A percentile compares a stretch with the other conserved stretches of the same genome.
Evolutionary conservation across 345 rosid genomes (phyloP).

Genomic region (Pistacia integerrima): DNA sequence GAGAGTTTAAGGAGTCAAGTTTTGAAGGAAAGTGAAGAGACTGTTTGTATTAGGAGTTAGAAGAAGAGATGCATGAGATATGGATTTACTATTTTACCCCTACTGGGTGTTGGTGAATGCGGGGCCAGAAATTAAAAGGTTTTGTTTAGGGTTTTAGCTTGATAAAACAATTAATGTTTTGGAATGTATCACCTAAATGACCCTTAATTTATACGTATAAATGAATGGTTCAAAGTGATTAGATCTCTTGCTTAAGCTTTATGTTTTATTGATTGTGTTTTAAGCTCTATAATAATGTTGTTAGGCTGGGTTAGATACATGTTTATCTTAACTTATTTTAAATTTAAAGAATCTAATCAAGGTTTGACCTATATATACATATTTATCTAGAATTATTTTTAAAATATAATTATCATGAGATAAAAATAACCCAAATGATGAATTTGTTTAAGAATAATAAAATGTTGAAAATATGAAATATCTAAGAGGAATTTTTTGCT

Average conservation of each 20-base stretch:
- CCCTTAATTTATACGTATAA: neutral
- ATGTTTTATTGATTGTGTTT: neutral
- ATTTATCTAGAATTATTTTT: too few species aligned
- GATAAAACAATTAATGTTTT: slow-evolving; percentile 18
- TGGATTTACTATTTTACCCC: slow-evolving; percentile 35
- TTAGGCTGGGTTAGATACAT: neutral
- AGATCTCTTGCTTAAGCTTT: neutral
- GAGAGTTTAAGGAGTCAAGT: slow-evolving; percentile 1
- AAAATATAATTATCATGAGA: too few species aligned
- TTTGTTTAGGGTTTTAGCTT: neutral
- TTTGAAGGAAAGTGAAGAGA: slow-evolving; percentile 30
- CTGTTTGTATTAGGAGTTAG: slow-evolving; percentile 13
- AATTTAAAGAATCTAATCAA: too few species aligned
- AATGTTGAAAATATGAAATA: neutral
- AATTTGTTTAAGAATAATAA: neutral
- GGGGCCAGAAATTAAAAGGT: slow-evolving; percentile 12
- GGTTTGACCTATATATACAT: too few species aligned
- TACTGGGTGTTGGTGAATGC: slow-evolving; percentile 31
- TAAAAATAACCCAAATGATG: too few species aligned
- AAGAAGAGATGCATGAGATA: neutral
- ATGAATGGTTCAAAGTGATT: neutral
- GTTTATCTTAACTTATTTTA: too few species aligned
- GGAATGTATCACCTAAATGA: slow-evolving; percentile 40
- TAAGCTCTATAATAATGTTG: neutral
- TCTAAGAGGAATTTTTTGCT: neutral